Percentiles rank a stretch among this genome's conserved stretches.
These are phyloP conservation scores for Moesziomyces antarcticus DNA, from an alignment of 1,284 basidiomycete species.

Conservation along the genomic window DNA sequence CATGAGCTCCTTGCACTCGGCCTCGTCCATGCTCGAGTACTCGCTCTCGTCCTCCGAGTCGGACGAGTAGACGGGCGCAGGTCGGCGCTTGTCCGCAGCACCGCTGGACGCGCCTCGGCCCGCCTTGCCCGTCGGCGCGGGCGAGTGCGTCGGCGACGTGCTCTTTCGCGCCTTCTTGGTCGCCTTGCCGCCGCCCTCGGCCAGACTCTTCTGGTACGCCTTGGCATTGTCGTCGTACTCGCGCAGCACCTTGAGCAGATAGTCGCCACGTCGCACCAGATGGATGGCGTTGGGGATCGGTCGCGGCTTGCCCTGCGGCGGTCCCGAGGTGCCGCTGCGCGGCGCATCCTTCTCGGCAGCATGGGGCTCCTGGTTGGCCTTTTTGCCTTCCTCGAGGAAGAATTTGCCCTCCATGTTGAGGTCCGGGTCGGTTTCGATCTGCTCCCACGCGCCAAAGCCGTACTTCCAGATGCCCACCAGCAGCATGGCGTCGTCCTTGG, in stretches of 20 bases:
- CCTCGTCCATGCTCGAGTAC: constrained; percentile 87
- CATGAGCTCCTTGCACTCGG: constrained; percentile 90
- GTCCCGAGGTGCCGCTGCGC: constrained; percentile 39
- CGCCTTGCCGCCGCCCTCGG: constrained; percentile 31
- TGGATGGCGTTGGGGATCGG: constrained; percentile 74
- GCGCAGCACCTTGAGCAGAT: constrained; percentile 85
- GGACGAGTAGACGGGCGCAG: constrained; percentile 44
- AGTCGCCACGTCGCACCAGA: constrained; percentile 95
- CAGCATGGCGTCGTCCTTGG: constrained; percentile 90
- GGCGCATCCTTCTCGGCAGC: constrained; percentile 42
- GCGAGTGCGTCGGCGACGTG: constrained; percentile 40
- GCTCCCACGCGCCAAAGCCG: constrained; percentile 97
- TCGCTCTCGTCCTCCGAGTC: constrained; percentile 57
- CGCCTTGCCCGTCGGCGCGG: constrained; percentile 41
- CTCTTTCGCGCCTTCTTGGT: constrained; percentile 43
- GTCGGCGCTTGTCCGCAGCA: constrained; percentile 44
- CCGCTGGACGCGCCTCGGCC: constrained; percentile 17
- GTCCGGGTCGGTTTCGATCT: constrained; percentile 86
- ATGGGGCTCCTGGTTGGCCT: constrained; percentile 67
- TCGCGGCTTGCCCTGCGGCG: constrained; percentile 53
- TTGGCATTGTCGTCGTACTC: constrained; percentile 74
- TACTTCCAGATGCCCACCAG: constrained; percentile 92
- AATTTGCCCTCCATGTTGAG: constrained; percentile 90
- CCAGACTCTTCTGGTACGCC: constrained; percentile 40
- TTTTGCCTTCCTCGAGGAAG: constrained; percentile 91